Conservation (phyloP, 2,329 filamentous ascomycete species). For the Clarireedia hainanense region DNA sequence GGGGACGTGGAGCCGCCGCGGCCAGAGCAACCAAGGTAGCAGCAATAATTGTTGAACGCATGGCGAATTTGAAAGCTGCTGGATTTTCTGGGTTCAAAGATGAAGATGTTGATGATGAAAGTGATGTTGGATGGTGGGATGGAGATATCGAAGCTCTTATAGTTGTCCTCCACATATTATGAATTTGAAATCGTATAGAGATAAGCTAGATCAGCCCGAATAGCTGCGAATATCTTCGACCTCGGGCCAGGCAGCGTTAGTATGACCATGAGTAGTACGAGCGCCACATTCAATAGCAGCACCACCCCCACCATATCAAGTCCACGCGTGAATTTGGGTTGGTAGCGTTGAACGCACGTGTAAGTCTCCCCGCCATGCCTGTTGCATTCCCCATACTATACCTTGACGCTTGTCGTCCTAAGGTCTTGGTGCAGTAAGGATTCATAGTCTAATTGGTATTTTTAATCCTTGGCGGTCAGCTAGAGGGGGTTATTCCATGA, state of each 20-base stretch:
- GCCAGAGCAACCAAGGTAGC: conserved; percentile 18
- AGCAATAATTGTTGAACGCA: conserved; percentile 17
- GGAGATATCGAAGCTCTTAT: background rate
- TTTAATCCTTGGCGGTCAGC: too few relatives aligned
- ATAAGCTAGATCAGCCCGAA: too few relatives aligned
- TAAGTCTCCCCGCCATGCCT: background rate
- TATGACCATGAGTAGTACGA: background rate
- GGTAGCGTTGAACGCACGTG: background rate
- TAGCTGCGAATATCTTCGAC: too few relatives aligned
- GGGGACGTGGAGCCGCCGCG: conserved; percentile 24
- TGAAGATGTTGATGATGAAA: background rate
- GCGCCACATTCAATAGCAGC: conserved; percentile 2
- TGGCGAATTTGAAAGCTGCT: background rate
- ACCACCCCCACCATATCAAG: background rate
- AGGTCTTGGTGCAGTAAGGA: background rate
- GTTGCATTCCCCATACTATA: background rate
- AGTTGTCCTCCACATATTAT: background rate
- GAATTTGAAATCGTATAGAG: too few relatives aligned
- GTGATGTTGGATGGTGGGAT: background rate
- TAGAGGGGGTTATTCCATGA: too few relatives aligned
- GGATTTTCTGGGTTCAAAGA: background rate
- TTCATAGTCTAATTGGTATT: too few relatives aligned
- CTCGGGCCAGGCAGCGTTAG: background rate
- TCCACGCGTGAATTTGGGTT: background rate
- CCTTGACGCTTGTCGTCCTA: background rate